These are phyloP conservation scores for Fonsecaea multimorphosa DNA, from an alignment of 2,329 filamentous ascomycete genomes.

Conservation along the genomic window DNA sequence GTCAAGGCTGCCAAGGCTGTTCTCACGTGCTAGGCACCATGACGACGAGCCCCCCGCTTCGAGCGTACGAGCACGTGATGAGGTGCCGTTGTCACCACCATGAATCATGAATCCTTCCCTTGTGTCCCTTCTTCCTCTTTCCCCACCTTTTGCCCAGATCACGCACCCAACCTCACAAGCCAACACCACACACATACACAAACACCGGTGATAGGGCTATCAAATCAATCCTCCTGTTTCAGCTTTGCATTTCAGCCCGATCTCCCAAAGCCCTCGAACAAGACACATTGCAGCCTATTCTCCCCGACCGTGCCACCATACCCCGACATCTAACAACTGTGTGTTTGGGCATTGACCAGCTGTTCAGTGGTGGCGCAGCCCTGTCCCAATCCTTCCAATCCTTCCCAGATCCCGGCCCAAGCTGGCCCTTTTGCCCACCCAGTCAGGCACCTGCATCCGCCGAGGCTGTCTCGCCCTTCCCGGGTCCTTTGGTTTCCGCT, in stretches of 20 bases:
- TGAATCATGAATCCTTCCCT: background rate
- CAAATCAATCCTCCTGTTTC: conserved; percentile 22
- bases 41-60: too few species aligned
- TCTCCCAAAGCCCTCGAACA: conserved; percentile 10
- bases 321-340: background rate
- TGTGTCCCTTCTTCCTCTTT: conserved; percentile 11
- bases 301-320: background rate
- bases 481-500: background rate
- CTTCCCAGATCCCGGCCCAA: conserved; percentile 1
- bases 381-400: conserved; percentile 8
- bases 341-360: conserved; percentile 6
- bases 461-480: conserved; percentile 10
- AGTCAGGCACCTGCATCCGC: conserved; percentile 5
- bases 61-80: too few species aligned
- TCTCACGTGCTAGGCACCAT: background rate
- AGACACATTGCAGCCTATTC: conserved; percentile 4
- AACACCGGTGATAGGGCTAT: conserved; percentile 3
- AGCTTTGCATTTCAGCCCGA: conserved; percentile 22
- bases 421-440: conserved; percentile 10
- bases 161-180: conserved; percentile 13
- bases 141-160: conserved; percentile 6
- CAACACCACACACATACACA: background rate
- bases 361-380: conserved; percentile 2
- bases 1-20: background rate
- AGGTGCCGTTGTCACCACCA: too few species aligned